Evolutionary conservation across 495 filamentous ascomycete species (phyloP).

Genomic region (Penicillium desertorum): DNA sequence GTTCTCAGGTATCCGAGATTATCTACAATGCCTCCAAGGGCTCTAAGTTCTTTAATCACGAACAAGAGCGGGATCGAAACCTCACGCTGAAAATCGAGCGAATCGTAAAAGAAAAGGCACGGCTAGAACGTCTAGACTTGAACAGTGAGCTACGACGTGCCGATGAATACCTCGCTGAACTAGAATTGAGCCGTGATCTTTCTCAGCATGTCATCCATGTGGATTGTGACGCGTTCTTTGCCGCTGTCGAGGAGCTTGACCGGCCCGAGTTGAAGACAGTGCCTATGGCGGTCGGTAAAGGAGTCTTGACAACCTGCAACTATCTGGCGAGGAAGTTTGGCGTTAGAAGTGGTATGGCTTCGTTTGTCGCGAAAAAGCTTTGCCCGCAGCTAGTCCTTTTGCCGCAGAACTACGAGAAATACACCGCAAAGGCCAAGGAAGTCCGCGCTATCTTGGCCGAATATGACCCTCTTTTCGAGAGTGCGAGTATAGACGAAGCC

Average conservation of each 20-base stretch:
- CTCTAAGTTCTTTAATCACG: conserved; percentile 94
- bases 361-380: conserved; percentile 91
- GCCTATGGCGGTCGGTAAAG: conserved; percentile 90
- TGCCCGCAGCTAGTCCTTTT: conserved; percentile 86
- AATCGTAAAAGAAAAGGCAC: conserved; percentile 71
- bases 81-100: conserved; percentile 85
- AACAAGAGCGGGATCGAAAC: conserved; percentile 76
- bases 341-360: conserved; percentile 90
- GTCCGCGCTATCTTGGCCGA: conserved; percentile 76
- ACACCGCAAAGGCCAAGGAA: conserved; percentile 85
- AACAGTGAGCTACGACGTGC: conserved; percentile 68
- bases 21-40: conserved; percentile 97
- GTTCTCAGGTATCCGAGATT: conserved; percentile 76
- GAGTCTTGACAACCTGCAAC: conserved; percentile 93
- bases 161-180: conserved; percentile 76
- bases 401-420: conserved; percentile 85
- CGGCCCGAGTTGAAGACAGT: conserved; percentile 83
- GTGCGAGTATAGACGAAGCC: conserved; percentile 91
- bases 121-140: conserved; percentile 75
- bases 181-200: conserved; percentile 79
- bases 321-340: conserved; percentile 90
- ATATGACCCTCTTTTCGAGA: conserved; percentile 90
- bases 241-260: conserved; percentile 90
- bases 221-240: conserved; percentile 98
- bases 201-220: conserved; percentile 84